Evolutionary conservation across 495 filamentous ascomycete genomes (phyloP).

Genomic region (Penicillium pancosmium): DNA sequence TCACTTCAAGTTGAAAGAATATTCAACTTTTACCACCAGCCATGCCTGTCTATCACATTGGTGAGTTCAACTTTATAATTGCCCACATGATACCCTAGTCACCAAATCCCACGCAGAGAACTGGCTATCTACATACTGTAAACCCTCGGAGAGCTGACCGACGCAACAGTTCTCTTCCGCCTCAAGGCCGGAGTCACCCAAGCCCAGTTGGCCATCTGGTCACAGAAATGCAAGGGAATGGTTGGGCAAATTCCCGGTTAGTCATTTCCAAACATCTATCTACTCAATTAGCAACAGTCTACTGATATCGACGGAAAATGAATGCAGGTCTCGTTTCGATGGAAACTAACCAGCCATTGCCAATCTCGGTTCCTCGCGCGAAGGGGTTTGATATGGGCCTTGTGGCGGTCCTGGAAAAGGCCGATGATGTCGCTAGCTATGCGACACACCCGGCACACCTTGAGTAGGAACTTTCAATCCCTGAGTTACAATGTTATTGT

Average conservation of each 20-base stretch:
- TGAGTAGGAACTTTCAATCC: conserved; percentile 31
- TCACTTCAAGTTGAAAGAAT: not conserved
- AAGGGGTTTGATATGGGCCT: conserved; percentile 48
- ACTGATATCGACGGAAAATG: not conserved
- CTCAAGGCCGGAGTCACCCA: conserved; percentile 41
- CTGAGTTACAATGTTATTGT: too few species aligned
- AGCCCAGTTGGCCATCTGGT: conserved; percentile 35
- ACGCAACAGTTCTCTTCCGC: conserved; percentile 43
- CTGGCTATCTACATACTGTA: not conserved
- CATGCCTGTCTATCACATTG: conserved; percentile 41
- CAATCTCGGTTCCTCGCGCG: conserved; percentile 42
- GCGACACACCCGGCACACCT: conserved; percentile 43
- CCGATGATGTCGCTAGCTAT: conserved; percentile 41
- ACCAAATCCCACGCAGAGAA: not conserved
- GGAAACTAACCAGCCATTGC: conserved; percentile 33
- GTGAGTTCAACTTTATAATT: conserved; percentile 16
- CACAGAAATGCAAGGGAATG: conserved; percentile 32
- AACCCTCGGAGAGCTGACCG: conserved; percentile 12
- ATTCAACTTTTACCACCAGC: not conserved
- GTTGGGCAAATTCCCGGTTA: conserved; percentile 44
- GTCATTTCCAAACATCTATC: not conserved
- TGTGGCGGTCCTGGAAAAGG: conserved; percentile 43
- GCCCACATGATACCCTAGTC: not conserved
- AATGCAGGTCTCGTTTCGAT: conserved; percentile 35
- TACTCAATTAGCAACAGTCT: not conserved